Conservation (phyloP, 208 protist species). For the Acanthamoeba divionensis region DNA sequence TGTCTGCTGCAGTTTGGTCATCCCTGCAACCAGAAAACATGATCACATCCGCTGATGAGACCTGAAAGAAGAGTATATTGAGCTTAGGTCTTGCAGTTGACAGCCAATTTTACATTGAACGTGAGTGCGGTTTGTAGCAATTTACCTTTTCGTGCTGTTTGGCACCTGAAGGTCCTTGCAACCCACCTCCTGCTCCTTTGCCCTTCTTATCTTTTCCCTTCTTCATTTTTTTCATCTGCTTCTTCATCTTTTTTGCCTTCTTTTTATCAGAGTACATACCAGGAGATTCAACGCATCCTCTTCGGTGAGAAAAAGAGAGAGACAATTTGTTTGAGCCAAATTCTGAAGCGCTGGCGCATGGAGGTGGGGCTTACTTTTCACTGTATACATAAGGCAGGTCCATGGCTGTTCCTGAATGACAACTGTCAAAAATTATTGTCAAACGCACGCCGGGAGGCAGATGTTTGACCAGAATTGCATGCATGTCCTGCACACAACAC, state of each 20-base stretch:
- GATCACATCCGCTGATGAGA: slow-evolving; percentile 30
- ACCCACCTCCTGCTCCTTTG: not conserved
- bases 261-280: not conserved
- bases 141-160: no score
- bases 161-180: no score
- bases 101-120: no score
- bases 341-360: no score
- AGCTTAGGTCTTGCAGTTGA: not conserved
- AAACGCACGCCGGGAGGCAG: slow-evolving; percentile 37
- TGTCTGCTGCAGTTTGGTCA: slow-evolving; percentile 36
- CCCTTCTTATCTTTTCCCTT: slow-evolving; percentile 14
- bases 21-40: slow-evolving; percentile 60
- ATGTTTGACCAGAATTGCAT: slow-evolving; percentile 56
- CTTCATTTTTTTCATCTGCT: not conserved
- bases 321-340: no score
- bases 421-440: slow-evolving; percentile 52
- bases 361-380: not conserved
- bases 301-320: not conserved
- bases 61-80: no score
- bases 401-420: slow-evolving; percentile 54
- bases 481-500: slow-evolving; percentile 46
- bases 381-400: slow-evolving; percentile 59
- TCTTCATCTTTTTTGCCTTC: slow-evolving; percentile 42
- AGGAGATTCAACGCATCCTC: not conserved
- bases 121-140: no score